Evolutionary conservation across 75 land plant genomes (phyloP), one percentile per base, ranked within the genome.

Genomic region (Gnetum montanum): DNA sequence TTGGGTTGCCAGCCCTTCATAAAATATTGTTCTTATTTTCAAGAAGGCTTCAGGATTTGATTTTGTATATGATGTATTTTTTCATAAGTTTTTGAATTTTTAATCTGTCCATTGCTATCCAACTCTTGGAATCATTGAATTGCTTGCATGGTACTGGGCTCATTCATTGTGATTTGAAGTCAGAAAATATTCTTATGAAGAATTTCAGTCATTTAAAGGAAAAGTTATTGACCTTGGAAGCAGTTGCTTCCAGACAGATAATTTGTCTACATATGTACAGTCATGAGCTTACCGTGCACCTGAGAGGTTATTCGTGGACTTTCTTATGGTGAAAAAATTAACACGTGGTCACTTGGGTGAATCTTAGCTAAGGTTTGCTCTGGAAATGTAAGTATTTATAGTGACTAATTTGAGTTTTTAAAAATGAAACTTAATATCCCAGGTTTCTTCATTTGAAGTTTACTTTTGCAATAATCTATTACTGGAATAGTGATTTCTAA

Each of bases 251-350:
- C 75, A 68, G 60, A 79, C 82, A 27, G 99, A 95, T 62, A 80
- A 86, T 60, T 70, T 95, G 57, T 83, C 81, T 64, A 69, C 89
- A 6, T 95, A 95, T 73, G 96, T 95, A 38, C 99, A 95, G 68
- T 95, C 99, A 15, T 91, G 99, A 12, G 86, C 99, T 0, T 95
- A 95, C 61, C 80, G 99, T 49, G 99, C 99, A 37, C 99, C 99
- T n/a, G n/a, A n/a, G 99, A 95, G 69, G 99, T 95, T 37, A 95
- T 95, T 59, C 62, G 90, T 6, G 99, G 99, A 49, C 81, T 86
- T 40, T 80, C 99, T 12, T 95, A 95, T 59, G 79, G 86, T 58
- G 69, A 72, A 36, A 95, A 84, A 63, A 90, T 95, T 57, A 96
- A 95, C 53, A 67, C 90, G 30, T 95, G 99, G 99, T 95, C 99